These are phyloP conservation scores for Goniomonas avonlea DNA, from an alignment of 78 protist genomes.

Conservation along the genomic window DNA sequence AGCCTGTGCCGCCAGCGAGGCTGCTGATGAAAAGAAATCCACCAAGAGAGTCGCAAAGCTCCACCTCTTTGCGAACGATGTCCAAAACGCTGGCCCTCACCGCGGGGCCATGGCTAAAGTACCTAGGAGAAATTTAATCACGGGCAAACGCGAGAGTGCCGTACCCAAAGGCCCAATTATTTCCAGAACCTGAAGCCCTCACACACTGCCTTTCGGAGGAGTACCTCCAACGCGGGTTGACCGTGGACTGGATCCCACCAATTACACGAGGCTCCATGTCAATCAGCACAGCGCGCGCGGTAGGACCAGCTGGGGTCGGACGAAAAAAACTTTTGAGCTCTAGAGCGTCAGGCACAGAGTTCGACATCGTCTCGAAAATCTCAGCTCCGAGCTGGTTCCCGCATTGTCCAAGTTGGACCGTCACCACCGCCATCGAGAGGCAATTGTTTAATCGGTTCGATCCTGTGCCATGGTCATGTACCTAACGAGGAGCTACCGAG, in stretches of 20 bases:
- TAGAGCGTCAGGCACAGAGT: neutral
- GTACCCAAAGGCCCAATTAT: conserved; percentile 3
- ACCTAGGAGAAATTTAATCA: no score
- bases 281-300: neutral
- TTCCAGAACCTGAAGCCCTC: neutral
- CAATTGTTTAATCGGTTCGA: no score
- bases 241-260: no score
- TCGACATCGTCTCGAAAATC: neutral
- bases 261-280: neutral
- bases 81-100: neutral
- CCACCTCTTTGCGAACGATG: neutral
- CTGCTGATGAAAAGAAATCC: neutral
- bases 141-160: no score
- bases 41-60: neutral
- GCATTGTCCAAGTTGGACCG: neutral
- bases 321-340: neutral
- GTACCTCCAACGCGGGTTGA: no score
- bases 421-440: no score
- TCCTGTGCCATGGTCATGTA: no score
- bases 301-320: neutral
- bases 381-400: conserved; percentile 1
- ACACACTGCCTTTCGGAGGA: no score
- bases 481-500: no score
- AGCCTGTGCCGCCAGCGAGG: neutral
- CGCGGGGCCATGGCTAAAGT: neutral